These are phyloP conservation scores for Piper longum DNA, from an alignment of 164 flowering plant genomes.

Conservation along the genomic window DNA sequence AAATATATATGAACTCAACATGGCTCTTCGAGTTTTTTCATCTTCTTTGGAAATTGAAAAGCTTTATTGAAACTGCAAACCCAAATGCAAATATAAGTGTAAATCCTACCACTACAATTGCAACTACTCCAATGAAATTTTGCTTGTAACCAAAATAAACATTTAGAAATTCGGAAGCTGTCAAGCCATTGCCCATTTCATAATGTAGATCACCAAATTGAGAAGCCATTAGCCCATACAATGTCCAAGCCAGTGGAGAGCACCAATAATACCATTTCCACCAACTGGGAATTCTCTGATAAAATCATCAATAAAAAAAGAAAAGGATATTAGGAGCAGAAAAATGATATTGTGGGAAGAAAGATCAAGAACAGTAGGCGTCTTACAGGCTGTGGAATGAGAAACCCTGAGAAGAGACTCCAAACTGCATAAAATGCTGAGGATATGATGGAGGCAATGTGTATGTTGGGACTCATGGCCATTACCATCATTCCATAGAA, in stretches of 20 bases:
- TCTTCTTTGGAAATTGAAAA: constrained; percentile 30
- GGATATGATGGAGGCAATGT: constrained; percentile 3
- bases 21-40: constrained; percentile 1
- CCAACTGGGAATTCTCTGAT: constrained; percentile 47
- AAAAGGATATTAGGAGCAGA: not conserved
- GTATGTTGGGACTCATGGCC: constrained; percentile 4
- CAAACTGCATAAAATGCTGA: constrained; percentile 1
- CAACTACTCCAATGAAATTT: constrained; percentile 23
- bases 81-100: constrained; percentile 28
- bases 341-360: not conserved
- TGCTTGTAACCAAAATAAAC: constrained; percentile 24
- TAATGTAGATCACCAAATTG: constrained; percentile 31
- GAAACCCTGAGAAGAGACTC: constrained; percentile 8
- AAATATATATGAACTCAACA: no score
- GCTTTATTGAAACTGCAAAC: constrained; percentile 26
- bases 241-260: constrained; percentile 36
- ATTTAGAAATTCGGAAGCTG: constrained; percentile 19
- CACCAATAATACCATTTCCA: constrained; percentile 51
- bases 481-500: constrained; percentile 9
- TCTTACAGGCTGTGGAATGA: constrained; percentile 7
- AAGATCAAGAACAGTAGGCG: not conserved
- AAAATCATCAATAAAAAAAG: not conserved
- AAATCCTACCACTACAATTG: constrained; percentile 13
- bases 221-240: constrained; percentile 37
- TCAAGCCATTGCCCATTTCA: constrained; percentile 3